phyloP scores from a whole-genome alignment of 495 filamentous ascomycete species.

The Xylaria grammica region DNA sequence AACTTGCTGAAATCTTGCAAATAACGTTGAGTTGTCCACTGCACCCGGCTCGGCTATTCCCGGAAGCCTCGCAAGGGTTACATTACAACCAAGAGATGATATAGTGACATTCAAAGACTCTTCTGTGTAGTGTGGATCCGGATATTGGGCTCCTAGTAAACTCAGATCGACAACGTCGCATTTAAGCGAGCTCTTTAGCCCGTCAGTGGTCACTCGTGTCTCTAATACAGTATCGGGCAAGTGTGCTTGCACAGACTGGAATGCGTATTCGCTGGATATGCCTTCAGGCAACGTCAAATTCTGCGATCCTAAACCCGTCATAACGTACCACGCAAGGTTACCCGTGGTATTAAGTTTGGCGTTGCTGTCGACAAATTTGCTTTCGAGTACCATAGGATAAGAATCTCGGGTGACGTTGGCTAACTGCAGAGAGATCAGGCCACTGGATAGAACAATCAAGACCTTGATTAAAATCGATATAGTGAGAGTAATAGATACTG shows the following conservation, averaged over 20 bases:
- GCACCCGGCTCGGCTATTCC: not conserved
- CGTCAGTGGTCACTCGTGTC: not conserved
- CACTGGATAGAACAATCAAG: slow-evolving; percentile 29
- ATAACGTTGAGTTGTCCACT: not conserved
- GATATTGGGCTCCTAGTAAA: not conserved
- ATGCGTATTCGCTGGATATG: slow-evolving; percentile 8
- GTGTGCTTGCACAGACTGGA: slow-evolving; percentile 2
- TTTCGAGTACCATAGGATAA: not conserved
- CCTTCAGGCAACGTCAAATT: not conserved
- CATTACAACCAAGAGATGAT: not conserved
- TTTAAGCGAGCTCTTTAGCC: not conserved
- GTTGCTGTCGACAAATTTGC: not conserved
- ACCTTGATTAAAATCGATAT: slow-evolving; percentile 28
- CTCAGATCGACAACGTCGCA: not conserved
- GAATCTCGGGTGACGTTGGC: not conserved
- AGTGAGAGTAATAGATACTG: slow-evolving; percentile 23
- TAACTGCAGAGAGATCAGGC: slow-evolving; percentile 28
- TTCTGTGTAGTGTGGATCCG: not conserved
- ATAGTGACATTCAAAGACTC: not conserved
- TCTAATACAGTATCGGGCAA: not conserved
- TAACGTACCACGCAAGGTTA: not conserved
- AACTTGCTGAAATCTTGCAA: not conserved
- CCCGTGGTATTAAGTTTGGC: not conserved
- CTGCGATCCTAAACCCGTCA: not conserved
- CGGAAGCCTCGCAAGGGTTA: not conserved